Conservation (phyloP, 1,284 basidiomycete species). For the Naganishia albida region DNA sequence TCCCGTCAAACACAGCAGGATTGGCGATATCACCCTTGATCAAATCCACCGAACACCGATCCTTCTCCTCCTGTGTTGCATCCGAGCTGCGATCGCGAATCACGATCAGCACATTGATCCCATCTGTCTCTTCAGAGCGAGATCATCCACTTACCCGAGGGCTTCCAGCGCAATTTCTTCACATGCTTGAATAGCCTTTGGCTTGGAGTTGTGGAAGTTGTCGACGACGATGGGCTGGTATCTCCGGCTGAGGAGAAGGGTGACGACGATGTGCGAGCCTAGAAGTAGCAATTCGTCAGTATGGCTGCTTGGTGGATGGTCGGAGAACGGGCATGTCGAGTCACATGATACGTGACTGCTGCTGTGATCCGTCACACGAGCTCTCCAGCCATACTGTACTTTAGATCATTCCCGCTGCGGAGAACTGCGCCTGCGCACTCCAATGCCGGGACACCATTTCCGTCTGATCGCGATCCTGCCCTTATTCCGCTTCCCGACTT, state of each 20-base stretch:
- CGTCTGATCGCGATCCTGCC: too few relatives aligned
- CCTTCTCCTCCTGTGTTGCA: conserved; percentile 20
- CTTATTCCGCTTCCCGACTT: too few relatives aligned
- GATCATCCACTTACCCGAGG: conserved; percentile 46
- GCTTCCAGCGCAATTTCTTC: conserved; percentile 72
- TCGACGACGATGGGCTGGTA: conserved; percentile 92
- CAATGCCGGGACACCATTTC: too few relatives aligned
- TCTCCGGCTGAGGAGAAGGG: conserved; percentile 77
- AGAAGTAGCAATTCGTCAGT: too few relatives aligned
- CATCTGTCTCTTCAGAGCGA: not conserved
- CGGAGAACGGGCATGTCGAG: not conserved
- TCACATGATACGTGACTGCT: not conserved
- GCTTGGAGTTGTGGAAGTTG: conserved; percentile 88
- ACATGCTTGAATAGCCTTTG: conserved; percentile 65
- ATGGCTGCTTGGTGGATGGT: not conserved
- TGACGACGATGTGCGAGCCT: conserved; percentile 89
- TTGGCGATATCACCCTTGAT: conserved; percentile 73
- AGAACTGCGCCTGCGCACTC: too few relatives aligned
- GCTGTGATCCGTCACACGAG: too few relatives aligned
- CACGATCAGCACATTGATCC: not conserved
- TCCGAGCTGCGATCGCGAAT: conserved; percentile 3
- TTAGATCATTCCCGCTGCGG: too few relatives aligned
- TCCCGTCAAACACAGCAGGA: conserved; percentile 66
- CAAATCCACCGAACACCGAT: conserved; percentile 59
- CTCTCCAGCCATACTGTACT: too few relatives aligned